Conservation (phyloP, 2,329 filamentous ascomycete species). For the Ophiostoma ulmi region DNA sequence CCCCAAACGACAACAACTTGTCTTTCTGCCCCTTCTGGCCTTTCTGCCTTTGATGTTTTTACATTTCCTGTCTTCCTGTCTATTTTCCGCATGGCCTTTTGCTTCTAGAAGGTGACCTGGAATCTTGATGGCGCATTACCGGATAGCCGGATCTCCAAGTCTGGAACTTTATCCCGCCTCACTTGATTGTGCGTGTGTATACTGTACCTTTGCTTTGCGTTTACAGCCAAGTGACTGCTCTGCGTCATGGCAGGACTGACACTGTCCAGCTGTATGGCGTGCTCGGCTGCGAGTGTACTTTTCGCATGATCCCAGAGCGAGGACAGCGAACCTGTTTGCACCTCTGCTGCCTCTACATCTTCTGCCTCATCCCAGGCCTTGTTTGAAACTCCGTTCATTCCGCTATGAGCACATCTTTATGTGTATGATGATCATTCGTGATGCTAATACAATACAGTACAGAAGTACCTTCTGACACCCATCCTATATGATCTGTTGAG, state of each 20-base stretch:
- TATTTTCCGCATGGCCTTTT: neutral
- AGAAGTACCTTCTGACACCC: neutral
- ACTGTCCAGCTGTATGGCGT: neutral
- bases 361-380: neutral
- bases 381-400: neutral
- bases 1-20: neutral
- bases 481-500: neutral
- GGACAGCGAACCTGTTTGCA: neutral
- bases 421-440: neutral
- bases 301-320: neutral
- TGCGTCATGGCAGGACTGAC: constrained; percentile 2
- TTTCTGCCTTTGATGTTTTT: neutral
- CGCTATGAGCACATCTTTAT: neutral
- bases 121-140: neutral
- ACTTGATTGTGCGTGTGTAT: neutral
- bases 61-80: neutral
- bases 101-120: neutral
- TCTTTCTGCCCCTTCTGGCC: neutral
- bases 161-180: neutral
- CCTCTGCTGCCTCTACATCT: neutral
- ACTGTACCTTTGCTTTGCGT: neutral
- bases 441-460: neutral
- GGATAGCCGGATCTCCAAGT: neutral
- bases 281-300: neutral
- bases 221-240: neutral